Evolutionary conservation across 768 basidiomycete species (phyloP), one percentile per base, ranked within the genome.

Genomic region (Leccinum obscurum): DNA sequence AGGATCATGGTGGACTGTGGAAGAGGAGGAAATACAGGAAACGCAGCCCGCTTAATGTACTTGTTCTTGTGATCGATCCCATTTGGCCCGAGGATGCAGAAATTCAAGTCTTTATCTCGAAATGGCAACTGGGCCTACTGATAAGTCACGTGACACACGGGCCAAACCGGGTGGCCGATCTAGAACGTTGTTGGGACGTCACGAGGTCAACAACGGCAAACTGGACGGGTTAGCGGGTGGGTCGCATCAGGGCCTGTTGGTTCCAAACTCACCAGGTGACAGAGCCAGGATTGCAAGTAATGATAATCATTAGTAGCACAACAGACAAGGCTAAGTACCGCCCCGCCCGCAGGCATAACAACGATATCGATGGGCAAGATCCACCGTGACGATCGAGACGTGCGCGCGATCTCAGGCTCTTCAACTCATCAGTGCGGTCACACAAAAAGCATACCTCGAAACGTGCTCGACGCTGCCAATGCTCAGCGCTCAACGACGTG

Each of bases 111-210:
- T 0, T 55, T 9, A 17, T 14, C 74, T 49, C 59, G 28, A 66
- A 74, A 66, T 15, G 69, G 72, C 59, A 74, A 55, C 39, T 56
- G 8, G 13, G n/a, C 24, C 7, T 37, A 44, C 15, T 49, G 64
- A 69, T 70, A 8, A 35, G 32, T 55, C 72, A 74, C 65, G 65
- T 74, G 72, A 68, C 34, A 3, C 6, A 9, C 68, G 68, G 70
- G 32, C 24, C 13, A 59, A 52, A 53, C 54, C 66, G 70, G 68
- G 24, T 37, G 52, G 52, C 10, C 22, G 20, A 22, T 32, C 30
- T 52, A 54, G 30, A 32, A n/a, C 34, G 34, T 14, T 17, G 13
- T 34, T 39, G 50, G 54, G 24, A 10, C 44, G 39, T 59, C 62
- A 62, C 58, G 59, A 52, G 59, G 56, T 55, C 10, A 20, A 20